Evolutionary conservation across 2,329 filamentous ascomycete species (phyloP).

Genomic region (Didymella exigua): DNA sequence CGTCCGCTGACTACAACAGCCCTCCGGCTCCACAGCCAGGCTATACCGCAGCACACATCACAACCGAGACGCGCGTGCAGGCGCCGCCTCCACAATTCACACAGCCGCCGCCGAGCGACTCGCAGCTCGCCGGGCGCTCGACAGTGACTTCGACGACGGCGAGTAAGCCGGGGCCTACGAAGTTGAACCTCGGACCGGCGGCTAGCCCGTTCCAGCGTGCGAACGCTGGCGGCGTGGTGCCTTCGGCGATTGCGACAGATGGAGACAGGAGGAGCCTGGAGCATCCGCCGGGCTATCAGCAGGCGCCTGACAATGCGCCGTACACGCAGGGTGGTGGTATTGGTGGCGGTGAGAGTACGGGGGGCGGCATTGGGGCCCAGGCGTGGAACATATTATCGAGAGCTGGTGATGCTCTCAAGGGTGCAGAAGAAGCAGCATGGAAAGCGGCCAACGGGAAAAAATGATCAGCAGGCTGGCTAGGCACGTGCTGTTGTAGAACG

Average conservation of each 20-base stretch:
- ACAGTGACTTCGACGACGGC: slow-evolving; percentile 38
- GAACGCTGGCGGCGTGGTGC: slow-evolving; percentile 27
- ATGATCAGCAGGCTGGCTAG: background rate
- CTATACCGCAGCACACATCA: slow-evolving; percentile 37
- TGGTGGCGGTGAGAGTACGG: slow-evolving; percentile 34
- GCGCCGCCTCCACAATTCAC: slow-evolving; percentile 48
- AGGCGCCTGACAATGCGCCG: slow-evolving; percentile 49
- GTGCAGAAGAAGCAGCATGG: slow-evolving; percentile 46
- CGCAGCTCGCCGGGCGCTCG: slow-evolving; percentile 48
- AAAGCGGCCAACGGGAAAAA: slow-evolving; percentile 41
- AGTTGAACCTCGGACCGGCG: slow-evolving; percentile 46
- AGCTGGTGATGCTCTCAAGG: slow-evolving; percentile 44
- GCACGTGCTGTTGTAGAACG: background rate
- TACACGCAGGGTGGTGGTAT: slow-evolving; percentile 50
- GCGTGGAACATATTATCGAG: slow-evolving; percentile 46
- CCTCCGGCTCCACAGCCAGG: slow-evolving; percentile 46
- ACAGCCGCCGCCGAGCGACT: slow-evolving; percentile 47
- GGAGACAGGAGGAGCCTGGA: slow-evolving; percentile 37
- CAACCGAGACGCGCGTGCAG: slow-evolving; percentile 37
- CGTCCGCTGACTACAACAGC: slow-evolving; percentile 21
- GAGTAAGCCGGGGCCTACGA: slow-evolving; percentile 45
- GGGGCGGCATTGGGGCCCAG: slow-evolving; percentile 38
- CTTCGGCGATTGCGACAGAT: slow-evolving; percentile 11
- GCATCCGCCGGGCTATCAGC: slow-evolving; percentile 57
- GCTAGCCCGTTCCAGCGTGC: slow-evolving; percentile 34